phyloP scores from a whole-genome alignment of 176 grass and related monocot genomes.

The Triticum turgidum region DNA sequence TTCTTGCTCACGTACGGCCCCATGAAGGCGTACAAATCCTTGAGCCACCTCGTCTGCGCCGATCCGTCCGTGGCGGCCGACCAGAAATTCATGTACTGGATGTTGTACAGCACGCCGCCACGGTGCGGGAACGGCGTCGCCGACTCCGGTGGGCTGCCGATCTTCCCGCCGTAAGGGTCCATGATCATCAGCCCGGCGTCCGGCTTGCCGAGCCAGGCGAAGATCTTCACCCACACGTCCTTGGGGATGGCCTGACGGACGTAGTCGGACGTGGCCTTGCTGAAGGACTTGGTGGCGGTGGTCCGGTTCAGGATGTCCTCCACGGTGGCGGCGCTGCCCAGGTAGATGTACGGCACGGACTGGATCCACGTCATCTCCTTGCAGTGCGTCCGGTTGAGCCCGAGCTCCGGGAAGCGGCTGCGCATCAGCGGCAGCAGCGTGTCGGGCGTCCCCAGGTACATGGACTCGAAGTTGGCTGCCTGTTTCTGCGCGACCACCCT shows the following conservation, averaged over 20 bases:
- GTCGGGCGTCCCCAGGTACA: conserved; percentile 44
- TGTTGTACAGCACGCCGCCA: conserved; percentile 26
- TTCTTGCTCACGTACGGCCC: conserved; percentile 28
- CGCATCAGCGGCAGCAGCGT: conserved; percentile 17
- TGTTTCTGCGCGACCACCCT: not conserved
- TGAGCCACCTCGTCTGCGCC: conserved; percentile 23
- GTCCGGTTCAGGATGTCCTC: conserved; percentile 45
- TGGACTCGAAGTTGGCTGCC: conserved; percentile 26
- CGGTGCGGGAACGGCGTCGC: conserved; percentile 53
- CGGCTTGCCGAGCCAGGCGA: conserved; percentile 17
- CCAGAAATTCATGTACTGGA: conserved; percentile 41
- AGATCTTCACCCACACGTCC: conserved; percentile 18
- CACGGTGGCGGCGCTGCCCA: conserved; percentile 21
- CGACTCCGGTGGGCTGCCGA: conserved; percentile 14
- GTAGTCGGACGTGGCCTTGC: conserved; percentile 55
- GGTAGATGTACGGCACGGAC: conserved; percentile 43
- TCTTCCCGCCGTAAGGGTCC: conserved; percentile 35
- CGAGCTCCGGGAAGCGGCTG: conserved; percentile 45
- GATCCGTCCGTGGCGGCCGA: not conserved
- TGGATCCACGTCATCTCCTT: conserved; percentile 58
- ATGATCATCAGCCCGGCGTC: conserved; percentile 44
- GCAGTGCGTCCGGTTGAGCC: conserved; percentile 31
- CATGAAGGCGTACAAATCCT: conserved; percentile 40
- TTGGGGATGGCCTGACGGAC: conserved; percentile 28
- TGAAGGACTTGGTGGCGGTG: not conserved